Conservation (phyloP, 331 rosid species). For the Erythrophleum ivorense region DNA sequence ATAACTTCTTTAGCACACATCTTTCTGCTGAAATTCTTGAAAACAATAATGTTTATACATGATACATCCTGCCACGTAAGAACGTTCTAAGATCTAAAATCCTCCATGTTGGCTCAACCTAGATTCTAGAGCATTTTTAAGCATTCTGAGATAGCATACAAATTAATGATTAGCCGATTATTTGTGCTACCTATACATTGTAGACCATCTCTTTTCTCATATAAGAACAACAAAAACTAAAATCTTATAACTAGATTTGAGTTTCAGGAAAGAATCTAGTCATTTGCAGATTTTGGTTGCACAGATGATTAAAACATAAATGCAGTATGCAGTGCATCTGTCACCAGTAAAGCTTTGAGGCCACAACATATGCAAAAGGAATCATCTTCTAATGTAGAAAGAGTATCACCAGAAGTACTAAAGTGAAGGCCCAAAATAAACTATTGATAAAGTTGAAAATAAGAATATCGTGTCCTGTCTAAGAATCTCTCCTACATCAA, state of each 20-base stretch:
- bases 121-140: slow-evolving; percentile 16
- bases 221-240: not conserved
- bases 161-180: not conserved
- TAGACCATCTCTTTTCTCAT: not conserved
- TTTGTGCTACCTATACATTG: slow-evolving; percentile 4
- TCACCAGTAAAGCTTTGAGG: not conserved
- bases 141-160: not conserved
- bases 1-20: not conserved
- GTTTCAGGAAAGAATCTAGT: not conserved
- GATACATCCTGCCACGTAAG: not conserved
- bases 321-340: not conserved
- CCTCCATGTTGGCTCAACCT: slow-evolving; percentile 19
- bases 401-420: not conserved
- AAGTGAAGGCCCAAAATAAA: not conserved
- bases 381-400: not conserved
- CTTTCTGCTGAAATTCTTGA: slow-evolving; percentile 15
- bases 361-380: slow-evolving; percentile 8
- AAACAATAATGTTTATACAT: not conserved
- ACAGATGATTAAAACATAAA: slow-evolving; percentile 29
- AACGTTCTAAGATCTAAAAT: not conserved
- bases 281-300: not conserved
- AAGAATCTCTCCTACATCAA: slow-evolving; percentile 3
- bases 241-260: not conserved
- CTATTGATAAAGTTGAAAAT: not conserved
- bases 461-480: not conserved